These are phyloP conservation scores for Xylaria flabelliformis DNA, from an alignment of 495 filamentous ascomycete species.

Conservation along the genomic window DNA sequence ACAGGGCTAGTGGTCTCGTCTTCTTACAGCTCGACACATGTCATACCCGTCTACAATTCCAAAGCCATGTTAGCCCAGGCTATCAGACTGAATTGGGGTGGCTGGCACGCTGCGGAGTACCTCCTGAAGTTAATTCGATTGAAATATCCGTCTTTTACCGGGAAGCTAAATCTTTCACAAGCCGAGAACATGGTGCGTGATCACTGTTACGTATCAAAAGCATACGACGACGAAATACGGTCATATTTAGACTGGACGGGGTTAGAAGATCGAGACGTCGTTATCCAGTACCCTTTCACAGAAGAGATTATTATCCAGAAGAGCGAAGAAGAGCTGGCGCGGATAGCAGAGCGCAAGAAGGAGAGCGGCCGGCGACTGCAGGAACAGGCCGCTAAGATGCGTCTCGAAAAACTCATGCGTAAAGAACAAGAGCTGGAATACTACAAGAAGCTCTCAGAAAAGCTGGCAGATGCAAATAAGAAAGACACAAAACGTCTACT, in stretches of 20 bases:
- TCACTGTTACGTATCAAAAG: conserved; percentile 86
- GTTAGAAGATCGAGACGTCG: conserved; percentile 83
- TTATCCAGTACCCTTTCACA: conserved; percentile 91
- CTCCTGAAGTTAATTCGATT: conserved; percentile 84
- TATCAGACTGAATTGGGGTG: conserved; percentile 93
- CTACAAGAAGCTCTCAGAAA: conserved; percentile 79
- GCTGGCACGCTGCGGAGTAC: conserved; percentile 87
- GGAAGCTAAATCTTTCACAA: conserved; percentile 82
- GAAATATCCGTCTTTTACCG: conserved; percentile 92
- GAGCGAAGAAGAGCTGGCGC: conserved; percentile 86
- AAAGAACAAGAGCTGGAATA: conserved; percentile 97
- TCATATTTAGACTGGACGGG: conserved; percentile 85
- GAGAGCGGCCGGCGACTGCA: conserved; percentile 91
- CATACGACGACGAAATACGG: conserved; percentile 78
- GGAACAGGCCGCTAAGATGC: conserved; percentile 96
- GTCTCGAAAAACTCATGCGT: conserved; percentile 88
- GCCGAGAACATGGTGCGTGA: conserved; percentile 85
- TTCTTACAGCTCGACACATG: conserved; percentile 89
- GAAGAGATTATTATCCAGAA: conserved; percentile 90
- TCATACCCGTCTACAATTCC: conserved; percentile 89
- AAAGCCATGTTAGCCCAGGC: conserved; percentile 84
- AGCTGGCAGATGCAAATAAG: conserved; percentile 72
- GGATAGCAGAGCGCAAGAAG: conserved; percentile 87
- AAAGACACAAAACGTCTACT: conserved; percentile 86
- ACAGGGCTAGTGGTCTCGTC: conserved; percentile 90